These are phyloP conservation scores for Podospora didyma DNA, from an alignment of 495 filamentous ascomycete species.

Conservation along the genomic window DNA sequence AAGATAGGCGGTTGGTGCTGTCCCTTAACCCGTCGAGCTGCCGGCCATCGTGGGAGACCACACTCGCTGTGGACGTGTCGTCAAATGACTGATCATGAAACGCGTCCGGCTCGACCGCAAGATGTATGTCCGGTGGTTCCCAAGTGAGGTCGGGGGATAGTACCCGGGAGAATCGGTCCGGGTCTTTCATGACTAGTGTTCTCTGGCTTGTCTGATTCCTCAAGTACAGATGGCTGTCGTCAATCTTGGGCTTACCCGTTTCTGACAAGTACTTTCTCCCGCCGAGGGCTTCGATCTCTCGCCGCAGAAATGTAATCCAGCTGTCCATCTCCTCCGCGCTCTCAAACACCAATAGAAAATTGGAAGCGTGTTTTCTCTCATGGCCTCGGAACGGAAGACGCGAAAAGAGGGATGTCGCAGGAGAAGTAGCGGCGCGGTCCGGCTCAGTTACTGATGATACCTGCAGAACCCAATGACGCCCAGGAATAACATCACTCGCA, in stretches of 20 bases:
- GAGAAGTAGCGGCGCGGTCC: slow-evolving; percentile 52
- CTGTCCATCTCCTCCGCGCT: slow-evolving; percentile 79
- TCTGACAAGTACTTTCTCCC: slow-evolving; percentile 64
- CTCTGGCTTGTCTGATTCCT: slow-evolving; percentile 47
- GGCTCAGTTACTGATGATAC: slow-evolving; percentile 70
- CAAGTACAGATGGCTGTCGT: slow-evolving; percentile 32
- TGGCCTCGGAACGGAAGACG: slow-evolving; percentile 65
- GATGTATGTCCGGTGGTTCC: slow-evolving; percentile 20
- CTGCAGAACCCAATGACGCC: slow-evolving; percentile 88
- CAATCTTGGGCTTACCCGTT: slow-evolving; percentile 42
- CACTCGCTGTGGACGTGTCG: slow-evolving; percentile 45
- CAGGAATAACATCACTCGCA: slow-evolving; percentile 88
- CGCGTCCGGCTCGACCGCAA: slow-evolving; percentile 20
- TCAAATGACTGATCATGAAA: slow-evolving; percentile 29
- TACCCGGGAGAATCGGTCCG: slow-evolving; percentile 36
- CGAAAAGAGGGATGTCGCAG: slow-evolving; percentile 61
- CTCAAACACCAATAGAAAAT: slow-evolving; percentile 75
- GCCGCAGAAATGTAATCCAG: slow-evolving; percentile 68
- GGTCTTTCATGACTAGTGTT: slow-evolving; percentile 50
- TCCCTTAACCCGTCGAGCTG: slow-evolving; percentile 48
- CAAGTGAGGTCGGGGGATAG: slow-evolving; percentile 32
- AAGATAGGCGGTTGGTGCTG: slow-evolving; percentile 57
- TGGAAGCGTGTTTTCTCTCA: slow-evolving; percentile 58
- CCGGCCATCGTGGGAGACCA: slow-evolving; percentile 45
- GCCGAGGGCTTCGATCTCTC: slow-evolving; percentile 65